Evolutionary conservation across 352 stramenopile species (phyloP), one percentile per base, ranked within the genome.

Genomic region (Phytopythium chamaehyphon): DNA sequence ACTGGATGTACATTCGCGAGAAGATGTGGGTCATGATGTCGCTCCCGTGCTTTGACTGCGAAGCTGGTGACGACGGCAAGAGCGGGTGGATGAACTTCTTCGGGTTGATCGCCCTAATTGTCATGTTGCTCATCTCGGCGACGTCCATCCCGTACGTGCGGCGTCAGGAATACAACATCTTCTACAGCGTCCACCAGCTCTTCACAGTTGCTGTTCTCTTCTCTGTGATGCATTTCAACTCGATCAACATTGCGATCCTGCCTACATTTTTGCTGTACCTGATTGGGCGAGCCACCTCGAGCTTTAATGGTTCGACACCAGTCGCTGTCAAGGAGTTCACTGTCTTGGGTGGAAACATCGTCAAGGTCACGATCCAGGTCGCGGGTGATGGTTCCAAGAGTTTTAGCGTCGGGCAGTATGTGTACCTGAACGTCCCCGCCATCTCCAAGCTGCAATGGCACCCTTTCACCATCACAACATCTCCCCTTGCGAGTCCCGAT

Each of bases 81-180:
- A 14, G 40, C 10, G 40, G 36, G 4, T 71, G 62, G 66, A 33
- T 59, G 33, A 68, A 62, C 16, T 39, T 64, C 19, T 64, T 68
- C 15, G 63, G 59, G 21, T 28, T 50, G 22, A 24, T 64, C 15
- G 59, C 61, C 12, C 19, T 74, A 3, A 24, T 69, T 28, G 45
- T 21, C 36, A 76, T 85, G 47, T 47, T 85, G n/a, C 22, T 58
- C 22, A 76, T 85, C 47, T 69, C 24, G 4, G 42, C 52, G 16
- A 70, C 54, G 12, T 67, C 63, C 36, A 40, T 69, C 40, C 64
- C 62, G 35, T 64, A 37, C 36, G 62, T 78, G 47, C 69, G 67
- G 15, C 55, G 68, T 16, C 31, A 59, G 16, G 48, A 52, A 33
- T 77, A 63, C 50, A 51, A 58, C 22, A 38, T 59, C 12, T 74